These are phyloP conservation scores for Phytophthora sansomeana DNA, from an alignment of 352 stramenopile genomes.

Conservation along the genomic window DNA sequence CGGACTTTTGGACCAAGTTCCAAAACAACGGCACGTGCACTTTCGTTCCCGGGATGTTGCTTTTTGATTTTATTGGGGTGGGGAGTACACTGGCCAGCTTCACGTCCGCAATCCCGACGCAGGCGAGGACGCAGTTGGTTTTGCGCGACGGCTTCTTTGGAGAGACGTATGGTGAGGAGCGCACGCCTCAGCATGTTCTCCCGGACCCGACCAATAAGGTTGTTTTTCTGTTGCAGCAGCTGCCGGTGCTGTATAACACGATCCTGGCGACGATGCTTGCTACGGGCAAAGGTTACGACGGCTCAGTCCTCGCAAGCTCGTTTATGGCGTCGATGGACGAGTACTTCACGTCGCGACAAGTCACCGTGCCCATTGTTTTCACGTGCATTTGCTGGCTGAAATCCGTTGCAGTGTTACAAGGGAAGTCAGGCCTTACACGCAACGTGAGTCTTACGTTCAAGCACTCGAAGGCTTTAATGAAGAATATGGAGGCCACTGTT, in stretches of 20 bases:
- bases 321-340: slow-evolving; percentile 31
- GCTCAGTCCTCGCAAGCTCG: slow-evolving; percentile 3
- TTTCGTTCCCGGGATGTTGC: slow-evolving; percentile 31
- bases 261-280: slow-evolving; percentile 20
- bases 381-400: too few relatives aligned
- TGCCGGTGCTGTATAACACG: slow-evolving; percentile 35
- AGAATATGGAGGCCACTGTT: slow-evolving; percentile 23
- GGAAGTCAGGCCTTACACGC: slow-evolving; percentile 19
- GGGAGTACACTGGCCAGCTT: slow-evolving; percentile 27
- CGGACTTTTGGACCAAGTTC: slow-evolving; percentile 15
- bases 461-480: slow-evolving; percentile 28
- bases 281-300: background rate
- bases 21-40: slow-evolving; percentile 19
- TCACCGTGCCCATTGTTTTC: slow-evolving; percentile 39
- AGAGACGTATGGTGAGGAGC: slow-evolving; percentile 28
- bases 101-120: slow-evolving; percentile 24
- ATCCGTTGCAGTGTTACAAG: slow-evolving; percentile 38
- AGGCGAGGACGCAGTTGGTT: background rate
- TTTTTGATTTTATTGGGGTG: slow-evolving; percentile 30
- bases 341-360: slow-evolving; percentile 34
- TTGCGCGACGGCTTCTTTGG: slow-evolving; percentile 32
- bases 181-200: slow-evolving; percentile 27
- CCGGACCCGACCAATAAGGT: slow-evolving; percentile 25
- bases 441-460: slow-evolving; percentile 38
- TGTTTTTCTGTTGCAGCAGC: slow-evolving; percentile 35